A percentile compares a stretch with the other conserved stretches of the same genome.
Conservation (phyloP, 2,329 filamentous ascomycete genomes). For the Fusarium napiforme region DNA sequence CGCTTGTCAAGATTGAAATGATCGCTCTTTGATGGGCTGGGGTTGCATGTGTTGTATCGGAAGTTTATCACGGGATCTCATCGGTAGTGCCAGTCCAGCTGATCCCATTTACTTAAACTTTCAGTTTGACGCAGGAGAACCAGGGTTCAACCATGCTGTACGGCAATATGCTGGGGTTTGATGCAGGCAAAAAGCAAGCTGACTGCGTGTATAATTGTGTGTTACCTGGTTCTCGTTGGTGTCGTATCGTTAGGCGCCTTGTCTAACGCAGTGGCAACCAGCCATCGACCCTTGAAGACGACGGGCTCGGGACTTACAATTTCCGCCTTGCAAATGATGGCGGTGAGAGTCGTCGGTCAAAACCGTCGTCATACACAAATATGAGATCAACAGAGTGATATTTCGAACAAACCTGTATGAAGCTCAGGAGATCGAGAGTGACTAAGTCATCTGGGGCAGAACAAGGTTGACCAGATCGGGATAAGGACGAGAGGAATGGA, state of each 20-base stretch:
- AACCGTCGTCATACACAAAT: background rate
- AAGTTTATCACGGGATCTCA: constrained; percentile 11
- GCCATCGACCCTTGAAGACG: background rate
- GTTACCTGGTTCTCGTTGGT: background rate
- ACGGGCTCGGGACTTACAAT: background rate
- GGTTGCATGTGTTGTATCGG: constrained; percentile 28
- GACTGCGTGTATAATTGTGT: background rate
- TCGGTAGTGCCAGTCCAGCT: constrained; percentile 11
- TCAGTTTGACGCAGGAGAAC: background rate
- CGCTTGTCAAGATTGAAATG: background rate
- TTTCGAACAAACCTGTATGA: background rate
- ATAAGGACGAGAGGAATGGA: background rate
- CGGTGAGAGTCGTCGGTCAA: constrained; percentile 10
- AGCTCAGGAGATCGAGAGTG: background rate
- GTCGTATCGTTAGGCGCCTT: constrained; percentile 2
- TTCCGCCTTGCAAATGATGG: background rate
- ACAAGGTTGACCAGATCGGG: background rate
- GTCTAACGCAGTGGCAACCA: constrained; percentile 18
- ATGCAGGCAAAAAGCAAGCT: background rate
- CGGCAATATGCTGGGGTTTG: background rate
- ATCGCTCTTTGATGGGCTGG: constrained; percentile 18
- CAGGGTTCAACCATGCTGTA: constrained; percentile 19
- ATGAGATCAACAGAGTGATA: background rate
- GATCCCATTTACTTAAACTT: constrained; percentile 21
- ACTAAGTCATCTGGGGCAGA: background rate